phyloP scores from a whole-genome alignment of 1,284 basidiomycete species.

The Apiotrichum domesticum region DNA sequence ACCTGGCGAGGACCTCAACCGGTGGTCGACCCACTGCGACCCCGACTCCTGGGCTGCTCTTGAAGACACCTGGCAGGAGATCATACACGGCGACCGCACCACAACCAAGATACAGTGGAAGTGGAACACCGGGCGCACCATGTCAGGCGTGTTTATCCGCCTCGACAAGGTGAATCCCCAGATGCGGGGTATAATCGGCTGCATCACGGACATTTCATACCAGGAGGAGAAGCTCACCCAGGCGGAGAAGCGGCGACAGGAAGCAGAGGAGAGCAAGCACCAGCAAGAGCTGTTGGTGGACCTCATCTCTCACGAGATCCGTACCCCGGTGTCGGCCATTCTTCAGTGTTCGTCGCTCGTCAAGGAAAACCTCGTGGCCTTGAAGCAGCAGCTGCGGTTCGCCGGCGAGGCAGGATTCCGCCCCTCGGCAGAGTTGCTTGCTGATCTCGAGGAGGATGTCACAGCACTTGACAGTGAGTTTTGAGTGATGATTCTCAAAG shows the following conservation, averaged over 20 bases:
- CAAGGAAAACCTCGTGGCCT: constrained; percentile 26
- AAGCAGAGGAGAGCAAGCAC: constrained; percentile 25
- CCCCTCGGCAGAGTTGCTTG: constrained; percentile 20
- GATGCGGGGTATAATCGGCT: constrained; percentile 37
- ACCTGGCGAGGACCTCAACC: background rate
- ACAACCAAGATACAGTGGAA: constrained; percentile 26
- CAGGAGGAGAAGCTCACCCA: constrained; percentile 30
- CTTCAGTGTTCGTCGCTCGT: constrained; percentile 31
- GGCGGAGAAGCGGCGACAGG: constrained; percentile 21
- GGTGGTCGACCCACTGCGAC: constrained; percentile 14
- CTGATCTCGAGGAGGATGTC: constrained; percentile 37
- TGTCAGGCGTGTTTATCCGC: constrained; percentile 32
- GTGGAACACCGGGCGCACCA: constrained; percentile 30
- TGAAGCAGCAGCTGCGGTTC: constrained; percentile 15
- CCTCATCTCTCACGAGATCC: constrained; percentile 32
- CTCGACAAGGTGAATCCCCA: constrained; percentile 28
- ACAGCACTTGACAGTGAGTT: constrained; percentile 27
- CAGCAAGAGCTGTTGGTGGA: constrained; percentile 35
- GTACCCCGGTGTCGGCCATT: constrained; percentile 30
- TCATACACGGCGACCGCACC: constrained; percentile 2
- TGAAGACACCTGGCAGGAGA: constrained; percentile 13
- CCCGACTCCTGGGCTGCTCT: constrained; percentile 2
- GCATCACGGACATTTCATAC: constrained; percentile 36
- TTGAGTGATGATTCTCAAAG: background rate
- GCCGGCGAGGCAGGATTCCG: constrained; percentile 4